Conservation (phyloP, 805 yeast genomes). For the Starmerella roubikii region DNA sequence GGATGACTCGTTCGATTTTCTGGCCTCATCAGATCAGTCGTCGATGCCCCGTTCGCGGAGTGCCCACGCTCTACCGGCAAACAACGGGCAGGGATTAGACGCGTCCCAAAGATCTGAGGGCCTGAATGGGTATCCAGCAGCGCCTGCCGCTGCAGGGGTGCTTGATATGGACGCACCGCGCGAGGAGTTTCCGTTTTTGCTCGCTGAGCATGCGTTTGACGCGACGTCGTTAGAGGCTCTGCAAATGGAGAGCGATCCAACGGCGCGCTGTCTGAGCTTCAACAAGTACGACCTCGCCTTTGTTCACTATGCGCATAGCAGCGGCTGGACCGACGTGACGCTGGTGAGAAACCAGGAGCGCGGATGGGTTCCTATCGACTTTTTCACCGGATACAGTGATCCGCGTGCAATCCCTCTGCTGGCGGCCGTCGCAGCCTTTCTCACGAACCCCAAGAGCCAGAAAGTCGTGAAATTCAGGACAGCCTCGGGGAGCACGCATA, state of each 20-base stretch:
- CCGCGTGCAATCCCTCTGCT: slow-evolving; percentile 27
- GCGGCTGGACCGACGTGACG: slow-evolving; percentile 35
- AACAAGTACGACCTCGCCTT: slow-evolving; percentile 27
- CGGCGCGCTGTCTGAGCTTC: slow-evolving; percentile 26
- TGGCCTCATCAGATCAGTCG: slow-evolving; percentile 1
- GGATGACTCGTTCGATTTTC: slow-evolving; percentile 15
- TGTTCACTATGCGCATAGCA: slow-evolving; percentile 29
- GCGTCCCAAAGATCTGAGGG: no score
- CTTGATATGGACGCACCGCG: no score
- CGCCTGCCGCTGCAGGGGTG: slow-evolving; percentile 2
- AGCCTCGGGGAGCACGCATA: not conserved
- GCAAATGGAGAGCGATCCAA: slow-evolving; percentile 22
- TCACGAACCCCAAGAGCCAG: slow-evolving; percentile 25
- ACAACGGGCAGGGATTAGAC: no score
- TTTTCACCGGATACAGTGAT: slow-evolving; percentile 28
- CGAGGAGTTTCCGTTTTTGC: slow-evolving; percentile 24
- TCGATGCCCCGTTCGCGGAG: not conserved
- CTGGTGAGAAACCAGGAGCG: slow-evolving; percentile 26
- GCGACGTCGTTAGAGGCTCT: slow-evolving; percentile 20
- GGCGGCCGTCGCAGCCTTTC: slow-evolving; percentile 26
- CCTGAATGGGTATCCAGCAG: no score
- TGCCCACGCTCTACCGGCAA: not conserved
- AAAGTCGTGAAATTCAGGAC: slow-evolving; percentile 6
- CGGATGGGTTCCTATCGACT: slow-evolving; percentile 34
- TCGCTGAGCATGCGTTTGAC: slow-evolving; percentile 27